A percentile compares a stretch with the other conserved stretches of the same genome.
phyloP scores from a whole-genome alignment of 495 filamentous ascomycete genomes.

The Neurospora sp. region DNA sequence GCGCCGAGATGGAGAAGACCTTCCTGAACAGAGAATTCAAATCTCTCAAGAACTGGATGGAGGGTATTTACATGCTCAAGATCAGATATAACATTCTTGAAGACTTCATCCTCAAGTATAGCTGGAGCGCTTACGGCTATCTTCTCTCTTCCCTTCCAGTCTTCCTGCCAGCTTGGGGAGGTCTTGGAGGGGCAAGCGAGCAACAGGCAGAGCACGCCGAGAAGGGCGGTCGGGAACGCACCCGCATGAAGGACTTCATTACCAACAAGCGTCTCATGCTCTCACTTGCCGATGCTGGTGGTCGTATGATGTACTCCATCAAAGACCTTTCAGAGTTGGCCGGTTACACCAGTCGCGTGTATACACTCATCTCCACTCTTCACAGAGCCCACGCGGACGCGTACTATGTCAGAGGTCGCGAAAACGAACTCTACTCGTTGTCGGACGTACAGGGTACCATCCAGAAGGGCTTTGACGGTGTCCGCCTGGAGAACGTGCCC shows the following conservation, averaged over 20 bases:
- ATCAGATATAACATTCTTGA: slow-evolving; percentile 98
- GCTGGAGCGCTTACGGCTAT: slow-evolving; percentile 96
- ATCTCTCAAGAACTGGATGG: slow-evolving; percentile 89
- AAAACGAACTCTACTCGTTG: slow-evolving; percentile 74
- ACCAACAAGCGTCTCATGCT: slow-evolving; percentile 99
- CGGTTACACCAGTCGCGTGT: slow-evolving; percentile 90
- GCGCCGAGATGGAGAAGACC: slow-evolving; percentile 81
- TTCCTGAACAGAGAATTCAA: slow-evolving; percentile 86
- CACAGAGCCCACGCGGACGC: slow-evolving; percentile 87
- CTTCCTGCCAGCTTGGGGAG: slow-evolving; percentile 92
- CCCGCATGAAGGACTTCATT: slow-evolving; percentile 97
- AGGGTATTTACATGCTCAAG: slow-evolving; percentile 89
- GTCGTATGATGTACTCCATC: slow-evolving; percentile 98
- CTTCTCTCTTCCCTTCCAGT: slow-evolving; percentile 84
- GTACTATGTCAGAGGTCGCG: slow-evolving; percentile 60
- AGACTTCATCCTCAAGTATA: slow-evolving; percentile 96
- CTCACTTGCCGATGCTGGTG: slow-evolving; percentile 90
- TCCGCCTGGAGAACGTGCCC: slow-evolving; percentile 88
- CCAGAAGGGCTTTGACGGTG: slow-evolving; percentile 88
- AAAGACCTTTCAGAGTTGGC: slow-evolving; percentile 96
- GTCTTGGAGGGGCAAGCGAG: slow-evolving; percentile 62
- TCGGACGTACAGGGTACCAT: slow-evolving; percentile 86
- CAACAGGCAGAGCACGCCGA: slow-evolving; percentile 33
- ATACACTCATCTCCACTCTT: slow-evolving; percentile 86
- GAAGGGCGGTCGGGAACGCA: slow-evolving; percentile 54